Conservation (phyloP, 2,329 filamentous ascomycete species). For the Meredithiella fracta region DNA sequence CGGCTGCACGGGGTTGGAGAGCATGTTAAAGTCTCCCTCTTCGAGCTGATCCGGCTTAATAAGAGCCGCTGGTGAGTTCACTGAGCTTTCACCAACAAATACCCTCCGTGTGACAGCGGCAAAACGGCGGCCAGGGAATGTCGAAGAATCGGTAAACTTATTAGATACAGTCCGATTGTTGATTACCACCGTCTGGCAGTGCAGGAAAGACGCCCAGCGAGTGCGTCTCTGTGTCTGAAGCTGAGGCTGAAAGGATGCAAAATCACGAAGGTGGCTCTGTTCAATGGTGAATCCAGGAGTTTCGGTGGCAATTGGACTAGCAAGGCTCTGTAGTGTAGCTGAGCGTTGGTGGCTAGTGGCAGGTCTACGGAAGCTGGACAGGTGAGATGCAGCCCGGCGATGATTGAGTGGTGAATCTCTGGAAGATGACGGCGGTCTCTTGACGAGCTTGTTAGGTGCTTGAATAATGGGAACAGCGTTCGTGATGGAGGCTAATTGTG, state of each 20-base stretch:
- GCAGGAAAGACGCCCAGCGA: conserved; percentile 42
- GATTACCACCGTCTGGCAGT: conserved; percentile 24
- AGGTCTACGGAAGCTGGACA: conserved; percentile 52
- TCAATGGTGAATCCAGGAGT: conserved; percentile 5
- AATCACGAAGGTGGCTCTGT: conserved; percentile 1
- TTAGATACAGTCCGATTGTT: conserved; percentile 25
- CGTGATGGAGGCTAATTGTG: conserved; percentile 6
- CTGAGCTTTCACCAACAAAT: conserved; percentile 8
- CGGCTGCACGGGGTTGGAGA: not conserved
- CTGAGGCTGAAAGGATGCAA: not conserved
- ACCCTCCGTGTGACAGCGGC: conserved; percentile 7
- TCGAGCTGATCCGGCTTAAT: conserved; percentile 13
- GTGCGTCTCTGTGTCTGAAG: not conserved
- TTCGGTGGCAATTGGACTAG: not conserved
- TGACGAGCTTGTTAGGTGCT: conserved; percentile 61
- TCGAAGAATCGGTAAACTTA: conserved; percentile 14
- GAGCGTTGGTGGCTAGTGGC: conserved; percentile 68
- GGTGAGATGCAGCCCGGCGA: conserved; percentile 40
- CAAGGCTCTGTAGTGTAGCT: conserved; percentile 40
- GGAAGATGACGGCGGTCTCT: conserved; percentile 41
- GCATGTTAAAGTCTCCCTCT: conserved; percentile 5
- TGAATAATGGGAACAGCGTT: conserved; percentile 26
- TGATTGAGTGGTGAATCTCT: conserved; percentile 27
- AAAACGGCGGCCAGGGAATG: conserved; percentile 7
- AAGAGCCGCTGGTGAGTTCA: conserved; percentile 7